Conservation (phyloP, 805 yeast species). For the Ascoidea rubescens region DNA sequence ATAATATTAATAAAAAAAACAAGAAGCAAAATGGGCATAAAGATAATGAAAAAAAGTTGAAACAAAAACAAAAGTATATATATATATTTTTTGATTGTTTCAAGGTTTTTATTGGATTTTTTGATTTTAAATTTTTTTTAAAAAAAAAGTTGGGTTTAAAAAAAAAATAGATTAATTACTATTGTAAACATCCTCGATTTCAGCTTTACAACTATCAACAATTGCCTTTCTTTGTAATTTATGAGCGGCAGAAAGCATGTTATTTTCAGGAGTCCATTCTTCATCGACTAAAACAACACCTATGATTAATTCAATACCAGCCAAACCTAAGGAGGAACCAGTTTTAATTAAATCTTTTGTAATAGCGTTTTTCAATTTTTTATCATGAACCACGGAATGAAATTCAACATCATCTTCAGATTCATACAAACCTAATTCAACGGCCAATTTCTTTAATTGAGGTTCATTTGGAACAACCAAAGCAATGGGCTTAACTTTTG, state of each 20-base stretch:
- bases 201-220: conserved; percentile 48
- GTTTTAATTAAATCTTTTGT: conserved; percentile 50
- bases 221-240: conserved; percentile 91
- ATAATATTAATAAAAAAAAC: not conserved
- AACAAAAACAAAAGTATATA: too few relatives aligned
- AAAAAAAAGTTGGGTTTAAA: not conserved
- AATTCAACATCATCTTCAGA: conserved; percentile 26
- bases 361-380: conserved; percentile 39
- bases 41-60: not conserved
- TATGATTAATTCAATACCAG: conserved; percentile 72
- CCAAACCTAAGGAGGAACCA: conserved; percentile 68
- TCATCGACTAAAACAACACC: conserved; percentile 70
- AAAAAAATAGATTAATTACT: too few relatives aligned
- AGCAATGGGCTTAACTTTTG: conserved; percentile 83
- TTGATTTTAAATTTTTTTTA: too few relatives aligned
- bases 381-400: conserved; percentile 36
- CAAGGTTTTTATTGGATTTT: too few relatives aligned
- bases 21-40: not conserved
- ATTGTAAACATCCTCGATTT: conserved; percentile 51
- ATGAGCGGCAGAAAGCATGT: conserved; percentile 89
- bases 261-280: conserved; percentile 98
- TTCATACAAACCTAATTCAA: conserved; percentile 36
- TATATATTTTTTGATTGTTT: too few relatives aligned
- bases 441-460: conserved; percentile 46
- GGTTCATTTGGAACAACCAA: conserved; percentile 73